Base-by-base conservation (phyloP, 345 rosid genomes). In the Odontarrhena argentea region DNA sequence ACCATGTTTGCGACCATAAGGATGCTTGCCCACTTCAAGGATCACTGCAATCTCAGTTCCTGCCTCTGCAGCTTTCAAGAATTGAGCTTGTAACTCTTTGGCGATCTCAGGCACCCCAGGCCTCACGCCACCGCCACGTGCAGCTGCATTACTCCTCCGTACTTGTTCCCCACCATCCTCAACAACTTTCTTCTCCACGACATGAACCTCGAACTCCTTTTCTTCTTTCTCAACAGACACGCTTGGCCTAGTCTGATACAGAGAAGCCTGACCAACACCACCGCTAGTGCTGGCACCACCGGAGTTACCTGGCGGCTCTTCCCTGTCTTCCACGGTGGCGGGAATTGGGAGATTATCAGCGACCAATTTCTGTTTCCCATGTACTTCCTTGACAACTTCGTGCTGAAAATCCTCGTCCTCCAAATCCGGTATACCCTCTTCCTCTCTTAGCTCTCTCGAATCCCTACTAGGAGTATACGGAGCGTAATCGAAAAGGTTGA, bases 391-490 rank as follows among this genome's bases (percentile, higher is more conserved):
- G 11, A 91, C 89, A 15, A 81, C 86, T 74, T 88, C 95, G 18
- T 63, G 77, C 18, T 76, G 82, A 28, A 50, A 77, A 56, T 81
- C 83, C 48, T 81, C 89, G 1, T 90, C 91, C 69, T 94, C 99
- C 83, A 94, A 82, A 76, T 94, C 97, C 55, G 97, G 99, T 48
- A 94, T 84, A 48, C 89, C 97, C 36, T 91, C 97, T 79, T 82
- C 92, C 52, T 94, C 95, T 60, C 99, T 84, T 40, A 90, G 28
- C 43, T 90, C 92, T 74, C 69, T 88, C 4, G 82, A 87, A 55
- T 94, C 79, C 68, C 89, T 65, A 72, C 79, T 81, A n/a, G 94
- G 84, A 25, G 79, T 71, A 41, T 81, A 76, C n/a, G 76, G 28
- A 13, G 69, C 61, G 51, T 84, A 82, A 50, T 73, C 76, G 42